Evolutionary conservation across 2,329 filamentous ascomycete genomes (phyloP), one percentile per base, ranked within the genome.

Genomic region (Stagonosporopsis chrysanthemi): DNA sequence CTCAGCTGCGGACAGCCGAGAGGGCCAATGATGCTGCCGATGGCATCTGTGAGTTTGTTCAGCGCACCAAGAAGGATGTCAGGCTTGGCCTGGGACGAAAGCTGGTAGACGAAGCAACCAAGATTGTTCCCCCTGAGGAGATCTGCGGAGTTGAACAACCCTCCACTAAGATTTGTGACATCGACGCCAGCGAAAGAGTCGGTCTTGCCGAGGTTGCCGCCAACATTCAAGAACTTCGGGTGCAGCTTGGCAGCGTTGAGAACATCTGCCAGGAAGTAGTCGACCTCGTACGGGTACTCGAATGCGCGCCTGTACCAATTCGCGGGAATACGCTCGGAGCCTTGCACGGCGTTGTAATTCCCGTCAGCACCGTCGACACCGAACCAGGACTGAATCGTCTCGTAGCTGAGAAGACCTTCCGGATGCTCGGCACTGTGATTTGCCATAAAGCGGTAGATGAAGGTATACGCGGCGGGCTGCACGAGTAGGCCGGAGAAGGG

Each of bases 401-500:
- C 65, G 43, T 62, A 58, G 15, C 40, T 58, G 15, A 69, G 39
- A 3, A 52, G 31, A 22, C 65, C 66, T 2, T 41, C 42, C 6
- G 66, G 66, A 31, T 62, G 23, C 19, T 66, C 64, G 1, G 59
- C 61, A 22, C 59, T 64, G 31, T 69, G 66, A 23, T 69, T 68
- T 1, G 66, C 66, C 66, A 69, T 69, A 60, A 69, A 68, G 17
- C 66, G 65, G 47, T 58, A 69, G 47, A 69, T 69, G 49, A 69
- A 69, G 5, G 65, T 64, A 40, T 69, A 69, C 41, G 65, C 66
- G 22, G 66, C 66, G 28, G 66, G 65, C 58, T 69, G 66, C 46
- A 69, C 66, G 39, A 68, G 49, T 14, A 69, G 46, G 12, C 66
- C 66, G 1, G 61, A 52, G 26, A 69, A 68, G 1, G 66, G 66